A percentile compares a stretch with the other conserved stretches of the same genome.
Evolutionary conservation across 805 yeast genomes (phyloP).

Genomic region (Zygotorulaspora danielsina): DNA sequence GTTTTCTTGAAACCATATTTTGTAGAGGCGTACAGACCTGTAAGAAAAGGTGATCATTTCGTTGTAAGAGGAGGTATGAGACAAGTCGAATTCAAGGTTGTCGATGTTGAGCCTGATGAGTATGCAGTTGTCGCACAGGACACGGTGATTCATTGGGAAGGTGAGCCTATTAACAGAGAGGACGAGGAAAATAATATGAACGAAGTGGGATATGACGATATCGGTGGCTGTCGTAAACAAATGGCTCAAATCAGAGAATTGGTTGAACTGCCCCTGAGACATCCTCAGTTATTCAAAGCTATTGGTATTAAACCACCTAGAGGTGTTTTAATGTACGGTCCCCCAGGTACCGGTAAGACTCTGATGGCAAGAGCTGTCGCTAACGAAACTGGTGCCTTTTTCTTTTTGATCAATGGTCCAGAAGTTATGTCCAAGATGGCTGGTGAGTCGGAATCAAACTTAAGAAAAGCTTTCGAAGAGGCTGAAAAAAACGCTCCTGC

Average conservation of each 20-base stretch:
- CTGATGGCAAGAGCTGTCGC: slow-evolving; percentile 99
- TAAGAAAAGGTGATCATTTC: slow-evolving; percentile 94
- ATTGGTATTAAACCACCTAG: slow-evolving; percentile 99
- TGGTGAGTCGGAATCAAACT: slow-evolving; percentile 95
- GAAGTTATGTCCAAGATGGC: slow-evolving; percentile 99
- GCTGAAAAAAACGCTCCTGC: slow-evolving; percentile 99
- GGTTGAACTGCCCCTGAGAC: slow-evolving; percentile 96
- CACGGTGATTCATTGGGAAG: slow-evolving; percentile 96
- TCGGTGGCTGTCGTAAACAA: slow-evolving; percentile 98
- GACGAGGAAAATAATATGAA: slow-evolving; percentile 95
- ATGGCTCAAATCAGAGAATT: slow-evolving; percentile 99
- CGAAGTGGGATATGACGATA: slow-evolving; percentile 98
- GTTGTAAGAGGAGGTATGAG: slow-evolving; percentile 99
- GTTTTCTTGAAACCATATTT: slow-evolving; percentile 96
- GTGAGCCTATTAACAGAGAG: slow-evolving; percentile 91
- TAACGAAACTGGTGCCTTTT: slow-evolving; percentile 98
- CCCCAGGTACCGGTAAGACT: slow-evolving; percentile 99
- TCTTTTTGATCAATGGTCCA: slow-evolving; percentile 97
- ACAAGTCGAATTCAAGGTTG: slow-evolving; percentile 97
- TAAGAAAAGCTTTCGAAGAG: slow-evolving; percentile 97
- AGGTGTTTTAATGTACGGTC: slow-evolving; percentile 97
- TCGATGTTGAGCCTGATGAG: slow-evolving; percentile 96
- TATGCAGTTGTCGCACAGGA: slow-evolving; percentile 98
- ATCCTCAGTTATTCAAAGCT: slow-evolving; percentile 95
- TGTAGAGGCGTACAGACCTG: slow-evolving; percentile 98